phyloP scores from a whole-genome alignment of 345 rosid genomes.

The Eucalyptus marginata region DNA sequence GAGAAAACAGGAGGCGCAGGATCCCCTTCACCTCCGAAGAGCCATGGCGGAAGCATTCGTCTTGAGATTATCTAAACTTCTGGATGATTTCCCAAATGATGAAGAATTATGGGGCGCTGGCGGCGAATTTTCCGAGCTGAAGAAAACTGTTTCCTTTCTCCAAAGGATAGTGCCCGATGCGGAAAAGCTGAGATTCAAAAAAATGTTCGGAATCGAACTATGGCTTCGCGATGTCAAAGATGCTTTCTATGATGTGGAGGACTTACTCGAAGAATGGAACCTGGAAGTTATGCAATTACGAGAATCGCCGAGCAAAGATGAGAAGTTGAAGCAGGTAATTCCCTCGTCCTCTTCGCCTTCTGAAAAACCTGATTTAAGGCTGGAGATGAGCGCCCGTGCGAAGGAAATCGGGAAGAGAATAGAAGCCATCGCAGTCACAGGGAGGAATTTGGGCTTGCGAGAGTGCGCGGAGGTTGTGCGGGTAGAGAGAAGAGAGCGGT shows the following conservation, averaged over 20 bases:
- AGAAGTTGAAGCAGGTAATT: not conserved
- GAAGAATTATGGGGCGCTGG: too few relatives aligned
- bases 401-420: accelerated
- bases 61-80: too few relatives aligned
- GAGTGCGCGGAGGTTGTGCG: not conserved
- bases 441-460: not conserved
- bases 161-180: too few relatives aligned
- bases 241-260: not conserved
- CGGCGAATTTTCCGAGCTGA: too few relatives aligned
- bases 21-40: too few relatives aligned
- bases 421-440: accelerated
- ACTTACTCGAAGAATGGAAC: not conserved
- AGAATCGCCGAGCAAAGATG: not conserved
- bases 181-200: too few relatives aligned
- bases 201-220: too few relatives aligned
- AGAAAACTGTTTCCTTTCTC: too few relatives aligned
- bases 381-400: not conserved
- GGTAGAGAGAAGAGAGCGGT: not conserved
- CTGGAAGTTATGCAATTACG: accelerated
- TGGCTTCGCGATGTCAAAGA: accelerated
- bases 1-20: too few relatives aligned
- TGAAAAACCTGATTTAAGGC: accelerated
- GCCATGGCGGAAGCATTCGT: too few relatives aligned
- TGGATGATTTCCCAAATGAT: too few relatives aligned
- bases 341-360: not conserved